phyloP scores from a whole-genome alignment of 1,139 yeast genomes.

The Pichia sp. region DNA sequence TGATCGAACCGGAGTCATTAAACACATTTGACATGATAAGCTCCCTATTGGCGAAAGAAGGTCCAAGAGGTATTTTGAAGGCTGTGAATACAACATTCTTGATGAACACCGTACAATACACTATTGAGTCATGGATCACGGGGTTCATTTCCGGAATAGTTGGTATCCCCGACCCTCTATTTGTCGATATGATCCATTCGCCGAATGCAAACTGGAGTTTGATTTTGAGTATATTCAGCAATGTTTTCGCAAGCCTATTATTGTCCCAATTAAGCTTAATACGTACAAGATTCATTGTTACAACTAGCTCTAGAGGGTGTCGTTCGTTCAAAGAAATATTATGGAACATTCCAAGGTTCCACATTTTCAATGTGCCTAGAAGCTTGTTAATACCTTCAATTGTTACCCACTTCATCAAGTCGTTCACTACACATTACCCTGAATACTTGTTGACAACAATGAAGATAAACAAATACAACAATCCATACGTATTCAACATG shows the following conservation, averaged over 20 bases:
- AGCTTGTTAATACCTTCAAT: constrained; percentile 50
- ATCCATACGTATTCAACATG: constrained; percentile 57
- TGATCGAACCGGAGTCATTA: constrained; percentile 56
- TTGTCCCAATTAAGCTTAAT: constrained; percentile 81
- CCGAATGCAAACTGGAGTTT: constrained; percentile 70
- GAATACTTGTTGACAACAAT: constrained; percentile 68
- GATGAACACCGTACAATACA: constrained; percentile 66
- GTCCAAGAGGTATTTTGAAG: constrained; percentile 79
- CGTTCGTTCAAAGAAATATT: constrained; percentile 38
- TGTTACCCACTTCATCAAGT: constrained; percentile 58
- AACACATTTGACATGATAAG: constrained; percentile 70
- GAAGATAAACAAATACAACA: constrained; percentile 64
- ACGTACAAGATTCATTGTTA: constrained; percentile 69
- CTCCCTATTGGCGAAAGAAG: constrained; percentile 68
- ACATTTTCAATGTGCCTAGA: constrained; percentile 49
- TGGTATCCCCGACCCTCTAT: constrained; percentile 84
- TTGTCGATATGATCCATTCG: constrained; percentile 77
- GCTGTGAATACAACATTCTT: constrained; percentile 85
- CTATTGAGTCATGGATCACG: constrained; percentile 87
- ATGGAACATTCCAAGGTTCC: constrained; percentile 36
- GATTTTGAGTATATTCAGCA: constrained; percentile 63
- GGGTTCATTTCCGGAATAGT: constrained; percentile 79
- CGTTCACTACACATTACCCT: constrained; percentile 62
- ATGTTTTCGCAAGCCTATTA: constrained; percentile 68
- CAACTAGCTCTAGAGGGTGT: constrained; percentile 41